Conservation (phyloP, 148 eudicot species). For the Chenopodium album region DNA sequence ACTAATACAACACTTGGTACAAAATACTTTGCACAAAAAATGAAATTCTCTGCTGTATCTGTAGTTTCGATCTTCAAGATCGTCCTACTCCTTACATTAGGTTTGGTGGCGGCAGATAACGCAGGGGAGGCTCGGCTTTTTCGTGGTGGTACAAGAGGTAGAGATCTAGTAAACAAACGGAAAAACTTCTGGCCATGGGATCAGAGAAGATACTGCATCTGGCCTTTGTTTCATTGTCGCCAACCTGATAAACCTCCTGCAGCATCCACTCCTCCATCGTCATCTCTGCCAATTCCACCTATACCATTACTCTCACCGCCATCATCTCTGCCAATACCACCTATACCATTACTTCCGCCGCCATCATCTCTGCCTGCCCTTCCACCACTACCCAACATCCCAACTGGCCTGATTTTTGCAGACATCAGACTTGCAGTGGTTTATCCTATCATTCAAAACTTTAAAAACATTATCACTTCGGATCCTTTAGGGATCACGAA, state of each 20-base stretch:
- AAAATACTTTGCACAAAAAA: neutral
- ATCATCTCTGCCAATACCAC: slow-evolving; percentile 8
- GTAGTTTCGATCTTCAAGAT: slow-evolving; percentile 19
- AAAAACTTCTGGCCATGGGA: slow-evolving; percentile 24
- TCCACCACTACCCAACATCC: slow-evolving; percentile 14
- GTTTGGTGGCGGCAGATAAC: neutral
- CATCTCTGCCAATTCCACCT: slow-evolving; percentile 2
- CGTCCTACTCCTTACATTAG: slow-evolving; percentile 17
- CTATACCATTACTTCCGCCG: neutral
- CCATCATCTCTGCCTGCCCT: neutral
- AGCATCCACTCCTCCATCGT: neutral
- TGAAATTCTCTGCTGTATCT: neutral
- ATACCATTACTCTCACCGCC: neutral
- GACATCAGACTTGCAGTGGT: slow-evolving; percentile 57
- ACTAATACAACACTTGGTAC: neutral
- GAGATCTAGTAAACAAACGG: neutral
- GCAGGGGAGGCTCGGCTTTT: neutral
- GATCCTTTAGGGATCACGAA: slow-evolving; percentile 71
- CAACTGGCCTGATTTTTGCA: slow-evolving; percentile 32
- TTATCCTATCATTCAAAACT: slow-evolving; percentile 66
- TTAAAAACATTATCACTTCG: slow-evolving; percentile 54
- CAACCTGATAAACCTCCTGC: neutral
- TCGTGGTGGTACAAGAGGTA: neutral
- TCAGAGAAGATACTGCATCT: slow-evolving; percentile 11
- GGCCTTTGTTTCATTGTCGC: slow-evolving; percentile 16